These are phyloP conservation scores for Cryptococcus sp. DNA, from an alignment of 1,284 basidiomycete genomes.

Conservation along the genomic window DNA sequence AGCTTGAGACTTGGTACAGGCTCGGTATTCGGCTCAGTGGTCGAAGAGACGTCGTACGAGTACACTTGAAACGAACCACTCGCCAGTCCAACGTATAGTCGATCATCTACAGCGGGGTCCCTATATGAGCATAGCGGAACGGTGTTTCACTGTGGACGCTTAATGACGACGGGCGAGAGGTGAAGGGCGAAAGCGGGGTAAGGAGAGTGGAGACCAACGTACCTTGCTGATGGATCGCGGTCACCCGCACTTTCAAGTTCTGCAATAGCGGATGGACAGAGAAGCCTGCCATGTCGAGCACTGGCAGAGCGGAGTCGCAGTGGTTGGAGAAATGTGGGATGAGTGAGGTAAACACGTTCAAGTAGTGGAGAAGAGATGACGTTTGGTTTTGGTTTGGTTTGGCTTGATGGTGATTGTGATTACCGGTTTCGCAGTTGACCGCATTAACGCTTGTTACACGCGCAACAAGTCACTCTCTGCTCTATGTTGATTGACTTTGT, in stretches of 20 bases:
- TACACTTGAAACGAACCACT: slow-evolving; percentile 64
- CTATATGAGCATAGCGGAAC: too few relatives aligned
- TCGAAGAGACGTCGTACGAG: slow-evolving; percentile 17
- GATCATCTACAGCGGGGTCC: slow-evolving; percentile 60
- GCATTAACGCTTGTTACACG: background rate
- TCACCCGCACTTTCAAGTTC: slow-evolving; percentile 34
- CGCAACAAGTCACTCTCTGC: background rate
- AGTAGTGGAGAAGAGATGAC: too few relatives aligned
- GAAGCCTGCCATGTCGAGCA: slow-evolving; percentile 26
- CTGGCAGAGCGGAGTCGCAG: too few relatives aligned
- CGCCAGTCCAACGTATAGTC: slow-evolving; percentile 73
- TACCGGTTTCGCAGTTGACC: background rate
- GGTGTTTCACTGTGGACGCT: slow-evolving; percentile 1
- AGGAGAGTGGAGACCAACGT: background rate
- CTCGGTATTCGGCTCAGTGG: slow-evolving; percentile 17
- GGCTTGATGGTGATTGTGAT: background rate
- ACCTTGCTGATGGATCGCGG: slow-evolving; percentile 47
- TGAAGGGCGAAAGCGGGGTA: background rate
- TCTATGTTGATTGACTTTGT: too few relatives aligned
- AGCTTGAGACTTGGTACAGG: slow-evolving; percentile 55
- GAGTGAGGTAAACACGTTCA: too few relatives aligned
- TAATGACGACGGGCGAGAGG: background rate
- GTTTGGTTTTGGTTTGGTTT: too few relatives aligned
- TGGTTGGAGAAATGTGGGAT: too few relatives aligned
- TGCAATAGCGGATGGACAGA: slow-evolving; percentile 37